Conservation (phyloP, 495 filamentous ascomycete species). For the Xylaria nigripes region DNA sequence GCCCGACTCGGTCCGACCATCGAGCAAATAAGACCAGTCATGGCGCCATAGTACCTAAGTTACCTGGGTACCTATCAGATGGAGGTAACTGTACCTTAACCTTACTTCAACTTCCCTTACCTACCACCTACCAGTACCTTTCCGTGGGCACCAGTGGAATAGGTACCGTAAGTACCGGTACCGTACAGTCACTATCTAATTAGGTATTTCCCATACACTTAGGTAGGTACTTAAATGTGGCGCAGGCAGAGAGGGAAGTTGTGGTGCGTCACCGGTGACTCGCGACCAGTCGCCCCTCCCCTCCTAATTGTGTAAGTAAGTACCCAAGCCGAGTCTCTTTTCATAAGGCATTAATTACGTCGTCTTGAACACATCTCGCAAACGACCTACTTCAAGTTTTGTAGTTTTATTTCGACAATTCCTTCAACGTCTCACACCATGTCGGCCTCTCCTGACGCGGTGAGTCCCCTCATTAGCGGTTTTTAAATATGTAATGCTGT, state of each 20-base stretch:
- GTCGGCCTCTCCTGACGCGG: slow-evolving; percentile 35
- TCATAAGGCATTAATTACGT: slow-evolving; percentile 6
- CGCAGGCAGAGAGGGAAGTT: slow-evolving; percentile 4
- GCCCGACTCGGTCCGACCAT: no score
- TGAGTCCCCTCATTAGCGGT: slow-evolving; percentile 25
- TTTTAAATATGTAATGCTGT: background rate
- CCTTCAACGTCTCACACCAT: slow-evolving; percentile 18
- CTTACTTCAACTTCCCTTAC: no score
- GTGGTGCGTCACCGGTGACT: slow-evolving; percentile 23
- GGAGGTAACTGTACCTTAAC: no score
- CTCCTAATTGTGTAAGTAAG: background rate
- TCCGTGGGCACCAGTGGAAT: no score
- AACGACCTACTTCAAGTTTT: background rate
- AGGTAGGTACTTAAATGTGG: slow-evolving; percentile 1
- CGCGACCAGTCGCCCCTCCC: background rate
- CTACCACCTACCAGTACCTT: no score
- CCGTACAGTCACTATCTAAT: background rate
- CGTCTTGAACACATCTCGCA: slow-evolving; percentile 2
- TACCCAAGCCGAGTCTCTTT: slow-evolving; percentile 5
- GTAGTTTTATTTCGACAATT: background rate
- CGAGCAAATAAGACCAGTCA: no score
- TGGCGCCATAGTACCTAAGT: no score
- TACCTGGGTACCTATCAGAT: no score
- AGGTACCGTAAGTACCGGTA: slow-evolving; percentile 11
- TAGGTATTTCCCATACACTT: background rate